A percentile compares a stretch with the other conserved stretches of the same genome.
Conservation (phyloP, 371 early-diverging fungal species). For the Rozella allomycis region DNA sequence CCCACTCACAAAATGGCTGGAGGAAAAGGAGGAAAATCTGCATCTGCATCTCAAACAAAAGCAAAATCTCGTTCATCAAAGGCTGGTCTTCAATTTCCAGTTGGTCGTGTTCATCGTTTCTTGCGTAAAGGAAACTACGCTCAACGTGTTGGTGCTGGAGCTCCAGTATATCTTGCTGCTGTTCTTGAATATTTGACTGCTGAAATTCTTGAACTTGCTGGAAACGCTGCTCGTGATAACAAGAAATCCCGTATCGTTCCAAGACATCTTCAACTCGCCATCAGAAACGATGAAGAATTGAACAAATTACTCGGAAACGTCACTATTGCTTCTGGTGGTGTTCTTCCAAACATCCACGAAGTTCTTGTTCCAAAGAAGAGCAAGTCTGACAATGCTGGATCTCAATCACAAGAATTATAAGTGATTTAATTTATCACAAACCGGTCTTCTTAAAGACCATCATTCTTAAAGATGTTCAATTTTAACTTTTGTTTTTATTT, state of each 20-base stretch:
- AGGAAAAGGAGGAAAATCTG: constrained; percentile 1
- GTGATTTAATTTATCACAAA: neutral
- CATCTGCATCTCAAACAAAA: neutral
- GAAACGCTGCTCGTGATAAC: constrained; percentile 4
- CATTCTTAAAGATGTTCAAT: neutral
- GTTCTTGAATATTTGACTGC: constrained; percentile 3
- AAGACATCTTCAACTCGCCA: constrained; percentile 3
- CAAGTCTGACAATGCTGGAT: neutral
- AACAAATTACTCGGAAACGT: constrained; percentile 3
- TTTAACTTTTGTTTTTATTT: constrained; percentile 3
- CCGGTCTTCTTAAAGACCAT: neutral
- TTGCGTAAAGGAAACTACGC: constrained; percentile 2
- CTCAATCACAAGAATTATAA: constrained; percentile 2
- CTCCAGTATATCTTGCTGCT: constrained; percentile 4
- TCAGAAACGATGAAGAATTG: constrained; percentile 5
- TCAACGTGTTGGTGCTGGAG: constrained; percentile 4
- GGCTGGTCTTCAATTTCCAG: constrained; percentile 1
- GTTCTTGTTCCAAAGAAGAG: constrained; percentile 1
- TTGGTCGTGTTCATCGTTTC: constrained; percentile 2
- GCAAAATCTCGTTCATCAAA: neutral
- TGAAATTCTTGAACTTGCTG: constrained; percentile 4
- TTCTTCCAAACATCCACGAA: constrained; percentile 2
- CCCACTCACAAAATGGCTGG: neutral
- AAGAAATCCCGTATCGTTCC: constrained; percentile 4
- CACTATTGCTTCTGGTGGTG: constrained; percentile 4